Base-by-base conservation (phyloP, 1,284 basidiomycete genomes). In the Sporisorium reilianum region DNA sequence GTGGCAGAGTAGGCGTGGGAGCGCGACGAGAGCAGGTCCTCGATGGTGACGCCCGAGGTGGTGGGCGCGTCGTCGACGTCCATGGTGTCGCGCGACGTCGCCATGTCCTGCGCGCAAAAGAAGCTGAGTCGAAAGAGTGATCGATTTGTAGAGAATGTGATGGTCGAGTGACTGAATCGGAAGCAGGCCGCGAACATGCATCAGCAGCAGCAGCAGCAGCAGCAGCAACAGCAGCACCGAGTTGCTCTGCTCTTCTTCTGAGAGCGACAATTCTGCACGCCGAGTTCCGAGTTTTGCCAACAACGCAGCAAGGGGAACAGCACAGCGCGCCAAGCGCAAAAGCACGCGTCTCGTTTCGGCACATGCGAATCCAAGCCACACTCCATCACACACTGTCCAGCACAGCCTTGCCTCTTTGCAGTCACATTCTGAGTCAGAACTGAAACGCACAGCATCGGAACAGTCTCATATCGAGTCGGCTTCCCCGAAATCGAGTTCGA, bases 41-140 rank as follows among this genome's bases (percentile, higher is more conserved):
- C 62, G 46, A 74, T 69, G 11, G 71, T 62, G 51, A 74, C 52
- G 30, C 71, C 62, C 8, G 64, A 59, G 10, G 63, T 62, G 40
- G 57, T 38, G 22, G n/a, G 68, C 55, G 20, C 40, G 26, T 26
- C 9, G 20, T 65, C 68, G 46, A 64, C 30, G n/a, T 64, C 55
- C 71, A 68, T 64, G 9, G 42, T 60, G 36, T 56, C 63, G 23
- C 57, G 23, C n/a, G 32, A 38, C 11, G 51, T 41, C 36, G 46
- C 30, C 55, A 58, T 57, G 1, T 23, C 20, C n/a, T n/a, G n/a
- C n/a, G n/a, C n/a, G n/a, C n/a, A n/a, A 16, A 1, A 7, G 9
- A 18, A 44, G 50, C 34, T 54, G 36, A 55, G 59, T 58, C 42
- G 51, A 53, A 16, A 22, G 22, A 41, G 34, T 20, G 32, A 30